These are phyloP conservation scores for Pecoramyces ruminantium DNA, from an alignment of 192 early-diverging fungal species.

Conservation along the genomic window DNA sequence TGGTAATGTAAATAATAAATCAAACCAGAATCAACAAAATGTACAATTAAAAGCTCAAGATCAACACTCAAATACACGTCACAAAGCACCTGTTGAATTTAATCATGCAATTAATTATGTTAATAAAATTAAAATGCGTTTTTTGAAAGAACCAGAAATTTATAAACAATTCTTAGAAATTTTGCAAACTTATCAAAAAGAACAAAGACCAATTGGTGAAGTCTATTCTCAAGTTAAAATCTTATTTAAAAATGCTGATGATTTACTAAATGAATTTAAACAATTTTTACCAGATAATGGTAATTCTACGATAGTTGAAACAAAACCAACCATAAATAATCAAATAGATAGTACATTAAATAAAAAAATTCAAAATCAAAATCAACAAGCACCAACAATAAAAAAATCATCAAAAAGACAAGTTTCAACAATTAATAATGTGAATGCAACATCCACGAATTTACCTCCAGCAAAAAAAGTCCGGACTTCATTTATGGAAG, in stretches of 20 bases:
- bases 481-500: neutral
- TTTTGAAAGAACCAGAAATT: constrained; percentile 67
- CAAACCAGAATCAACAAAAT: neutral
- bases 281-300: constrained; percentile 86
- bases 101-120: constrained; percentile 98
- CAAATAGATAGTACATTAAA: constrained; percentile 19
- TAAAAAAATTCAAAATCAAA: constrained; percentile 15
- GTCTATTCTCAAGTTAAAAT: constrained; percentile 89
- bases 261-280: constrained; percentile 93
- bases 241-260: constrained; percentile 69
- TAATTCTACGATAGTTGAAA: neutral
- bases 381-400: constrained; percentile 6
- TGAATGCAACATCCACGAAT: neutral
- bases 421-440: neutral
- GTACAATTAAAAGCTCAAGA: neutral
- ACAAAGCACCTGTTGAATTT: constrained; percentile 69
- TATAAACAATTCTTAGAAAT: constrained; percentile 98
- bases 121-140: constrained; percentile 86
- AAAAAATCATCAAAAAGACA: constrained; percentile 2
- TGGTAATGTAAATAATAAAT: neutral
- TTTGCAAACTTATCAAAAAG: constrained; percentile 92
- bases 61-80: neutral
- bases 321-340: constrained; percentile 18
- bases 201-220: constrained; percentile 89
- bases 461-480: neutral